These are phyloP conservation scores for Staphylotrichum longicolle DNA, from an alignment of 495 filamentous ascomycete species.

Conservation along the genomic window DNA sequence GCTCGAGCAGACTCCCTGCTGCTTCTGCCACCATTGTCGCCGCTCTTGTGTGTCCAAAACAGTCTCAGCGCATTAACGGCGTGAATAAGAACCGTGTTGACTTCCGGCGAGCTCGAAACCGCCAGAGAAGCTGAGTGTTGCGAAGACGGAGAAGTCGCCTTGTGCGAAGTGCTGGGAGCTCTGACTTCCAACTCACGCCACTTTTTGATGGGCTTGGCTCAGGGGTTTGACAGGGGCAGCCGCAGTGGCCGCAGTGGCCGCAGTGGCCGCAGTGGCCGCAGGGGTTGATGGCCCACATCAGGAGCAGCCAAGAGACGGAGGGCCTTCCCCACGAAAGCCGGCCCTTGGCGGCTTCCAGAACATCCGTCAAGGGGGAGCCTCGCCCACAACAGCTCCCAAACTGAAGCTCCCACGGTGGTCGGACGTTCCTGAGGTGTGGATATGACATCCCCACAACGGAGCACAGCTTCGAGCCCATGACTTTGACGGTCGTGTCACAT, in stretches of 20 bases:
- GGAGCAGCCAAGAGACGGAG: background rate
- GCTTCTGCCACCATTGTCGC: constrained; percentile 21
- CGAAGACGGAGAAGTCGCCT: background rate
- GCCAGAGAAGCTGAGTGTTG: background rate
- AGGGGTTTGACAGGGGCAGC: constrained; percentile 4
- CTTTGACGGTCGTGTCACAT: too few species aligned
- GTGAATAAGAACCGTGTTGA: background rate
- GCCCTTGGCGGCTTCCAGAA: background rate
- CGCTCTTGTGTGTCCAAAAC: background rate
- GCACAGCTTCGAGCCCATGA: too few species aligned
- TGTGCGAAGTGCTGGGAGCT: background rate
- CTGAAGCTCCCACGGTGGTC: too few species aligned
- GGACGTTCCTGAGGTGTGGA: too few species aligned
- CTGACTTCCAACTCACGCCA: constrained; percentile 12
- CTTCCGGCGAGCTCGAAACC: background rate
- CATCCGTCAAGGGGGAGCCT: too few species aligned
- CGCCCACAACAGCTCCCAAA: too few species aligned
- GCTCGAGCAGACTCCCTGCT: constrained; percentile 19
- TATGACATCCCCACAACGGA: too few species aligned
- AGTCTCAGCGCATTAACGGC: background rate
- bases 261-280: background rate
- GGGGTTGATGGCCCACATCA: background rate
- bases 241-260: background rate
- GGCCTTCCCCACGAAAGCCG: background rate
- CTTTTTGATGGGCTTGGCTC: constrained; percentile 14